A percentile compares a stretch with the other conserved stretches of the same genome.
Conservation (phyloP, 352 stramenopile genomes). For the Globisporangium takayamanum region DNA sequence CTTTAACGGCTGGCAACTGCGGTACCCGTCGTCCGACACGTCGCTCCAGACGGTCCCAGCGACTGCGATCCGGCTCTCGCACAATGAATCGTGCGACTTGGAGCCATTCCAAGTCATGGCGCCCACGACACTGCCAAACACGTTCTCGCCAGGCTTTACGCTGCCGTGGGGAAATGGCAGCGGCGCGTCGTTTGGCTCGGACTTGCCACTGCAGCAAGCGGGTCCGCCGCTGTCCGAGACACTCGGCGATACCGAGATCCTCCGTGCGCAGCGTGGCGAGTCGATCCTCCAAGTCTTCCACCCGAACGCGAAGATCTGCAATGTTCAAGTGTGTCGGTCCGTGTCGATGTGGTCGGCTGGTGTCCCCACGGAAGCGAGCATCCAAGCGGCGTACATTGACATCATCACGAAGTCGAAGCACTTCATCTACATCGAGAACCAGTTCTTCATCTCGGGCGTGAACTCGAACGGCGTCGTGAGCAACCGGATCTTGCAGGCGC, state of each 20-base stretch:
- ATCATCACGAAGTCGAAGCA: constrained; percentile 74
- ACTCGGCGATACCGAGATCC: constrained; percentile 43
- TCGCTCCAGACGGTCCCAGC: constrained; percentile 24
- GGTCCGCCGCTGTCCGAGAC: constrained; percentile 16
- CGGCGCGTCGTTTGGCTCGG: constrained; percentile 9
- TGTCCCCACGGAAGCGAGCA: constrained; percentile 73
- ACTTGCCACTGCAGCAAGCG: constrained; percentile 9
- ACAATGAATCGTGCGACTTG: constrained; percentile 48
- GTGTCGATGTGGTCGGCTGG: constrained; percentile 86
- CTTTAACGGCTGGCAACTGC: constrained; percentile 75
- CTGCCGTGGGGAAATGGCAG: constrained; percentile 10
- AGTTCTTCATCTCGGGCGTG: constrained; percentile 89
- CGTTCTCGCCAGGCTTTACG: constrained; percentile 10
- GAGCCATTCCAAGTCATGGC: constrained; percentile 19
- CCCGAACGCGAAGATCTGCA: constrained; percentile 67
- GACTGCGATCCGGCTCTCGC: constrained; percentile 39
- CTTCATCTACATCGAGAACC: constrained; percentile 92
- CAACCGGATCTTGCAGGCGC: constrained; percentile 77
- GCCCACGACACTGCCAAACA: constrained; percentile 7
- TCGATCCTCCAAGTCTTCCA: constrained; percentile 67
- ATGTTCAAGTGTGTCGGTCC: constrained; percentile 77
- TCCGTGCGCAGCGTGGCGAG: constrained; percentile 50
- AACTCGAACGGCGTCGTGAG: constrained; percentile 68
- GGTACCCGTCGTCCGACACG: constrained; percentile 61
- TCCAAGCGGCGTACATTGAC: constrained; percentile 81